Conservation (phyloP, 2,329 filamentous ascomycete species). For the Biscogniauxia sp. region DNA sequence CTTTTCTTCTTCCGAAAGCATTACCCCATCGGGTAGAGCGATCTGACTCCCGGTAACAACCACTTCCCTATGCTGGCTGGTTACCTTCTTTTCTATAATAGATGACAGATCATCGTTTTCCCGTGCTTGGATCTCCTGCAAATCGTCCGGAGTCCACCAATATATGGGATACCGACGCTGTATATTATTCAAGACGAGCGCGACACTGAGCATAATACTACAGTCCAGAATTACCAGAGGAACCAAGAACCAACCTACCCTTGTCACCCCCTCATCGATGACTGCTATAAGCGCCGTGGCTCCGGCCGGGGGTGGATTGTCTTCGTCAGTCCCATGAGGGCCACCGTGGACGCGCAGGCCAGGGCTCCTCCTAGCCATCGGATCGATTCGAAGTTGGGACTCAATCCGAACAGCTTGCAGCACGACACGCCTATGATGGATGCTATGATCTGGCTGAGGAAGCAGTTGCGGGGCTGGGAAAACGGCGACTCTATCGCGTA, state of each 20-base stretch:
- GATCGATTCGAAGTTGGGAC: constrained; percentile 45
- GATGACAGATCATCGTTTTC: constrained; percentile 1
- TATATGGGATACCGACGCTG: constrained; percentile 65
- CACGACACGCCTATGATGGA: constrained; percentile 60
- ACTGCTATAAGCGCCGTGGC: constrained; percentile 71
- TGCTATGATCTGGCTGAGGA: constrained; percentile 65
- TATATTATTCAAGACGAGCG: constrained; percentile 67
- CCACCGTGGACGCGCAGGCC: constrained; percentile 61
- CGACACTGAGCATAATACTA: constrained; percentile 59
- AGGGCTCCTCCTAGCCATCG: constrained; percentile 65
- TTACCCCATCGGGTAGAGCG: constrained; percentile 11
- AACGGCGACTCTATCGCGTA: constrained; percentile 70
- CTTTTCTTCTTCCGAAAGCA: constrained; percentile 13
- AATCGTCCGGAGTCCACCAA: constrained; percentile 60
- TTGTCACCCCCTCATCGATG: constrained; percentile 50
- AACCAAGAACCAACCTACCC: constrained; percentile 67
- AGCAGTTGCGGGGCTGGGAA: constrained; percentile 67
- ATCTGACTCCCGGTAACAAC: constrained; percentile 7
- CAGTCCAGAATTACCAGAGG: constrained; percentile 61
- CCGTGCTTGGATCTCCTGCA: constrained; percentile 1
- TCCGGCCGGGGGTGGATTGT: constrained; percentile 74
- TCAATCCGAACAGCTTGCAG: constrained; percentile 62
- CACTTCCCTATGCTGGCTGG: constrained; percentile 5
- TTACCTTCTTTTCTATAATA: constrained; percentile 10
- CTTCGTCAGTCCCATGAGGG: constrained; percentile 66